Evolutionary conservation across 805 yeast genomes (phyloP).

Genomic region (Clavispora carvajalis): DNA sequence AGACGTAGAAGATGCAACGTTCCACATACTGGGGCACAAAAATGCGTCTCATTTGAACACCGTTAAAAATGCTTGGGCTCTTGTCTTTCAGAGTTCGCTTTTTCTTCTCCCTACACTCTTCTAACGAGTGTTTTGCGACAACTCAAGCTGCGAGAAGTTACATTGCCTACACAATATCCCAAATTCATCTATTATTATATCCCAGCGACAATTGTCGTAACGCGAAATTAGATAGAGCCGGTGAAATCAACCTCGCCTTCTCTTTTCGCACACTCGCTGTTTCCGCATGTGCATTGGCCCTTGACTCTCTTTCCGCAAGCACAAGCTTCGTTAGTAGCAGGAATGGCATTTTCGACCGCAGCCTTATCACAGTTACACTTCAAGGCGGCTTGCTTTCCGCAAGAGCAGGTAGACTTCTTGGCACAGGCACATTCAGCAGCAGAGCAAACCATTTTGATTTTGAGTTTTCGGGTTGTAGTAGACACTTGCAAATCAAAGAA

Average conservation of each 20-base stretch:
- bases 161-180: not conserved
- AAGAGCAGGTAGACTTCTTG: constrained; percentile 57
- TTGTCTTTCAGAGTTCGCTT: too few species aligned
- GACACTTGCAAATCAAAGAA: not conserved
- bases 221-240: constrained; percentile 3
- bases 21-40: too few species aligned
- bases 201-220: not conserved
- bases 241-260: constrained; percentile 62
- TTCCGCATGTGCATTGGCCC: constrained; percentile 53
- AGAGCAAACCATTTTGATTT: constrained; percentile 18
- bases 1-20: too few species aligned
- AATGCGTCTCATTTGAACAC: too few species aligned
- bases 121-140: too few species aligned
- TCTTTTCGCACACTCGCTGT: constrained; percentile 32
- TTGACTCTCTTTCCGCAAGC: constrained; percentile 56
- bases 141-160: too few species aligned
- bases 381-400: constrained; percentile 56
- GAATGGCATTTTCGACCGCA: constrained; percentile 44
- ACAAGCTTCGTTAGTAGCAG: constrained; percentile 43
- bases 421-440: constrained; percentile 53
- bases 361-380: constrained; percentile 53
- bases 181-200: not conserved
- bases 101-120: too few species aligned
- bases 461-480: not conserved
- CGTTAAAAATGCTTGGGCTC: too few species aligned